Conservation (phyloP, 2,329 filamentous ascomycete genomes). For the Pseudogymnoascus sp. region DNA sequence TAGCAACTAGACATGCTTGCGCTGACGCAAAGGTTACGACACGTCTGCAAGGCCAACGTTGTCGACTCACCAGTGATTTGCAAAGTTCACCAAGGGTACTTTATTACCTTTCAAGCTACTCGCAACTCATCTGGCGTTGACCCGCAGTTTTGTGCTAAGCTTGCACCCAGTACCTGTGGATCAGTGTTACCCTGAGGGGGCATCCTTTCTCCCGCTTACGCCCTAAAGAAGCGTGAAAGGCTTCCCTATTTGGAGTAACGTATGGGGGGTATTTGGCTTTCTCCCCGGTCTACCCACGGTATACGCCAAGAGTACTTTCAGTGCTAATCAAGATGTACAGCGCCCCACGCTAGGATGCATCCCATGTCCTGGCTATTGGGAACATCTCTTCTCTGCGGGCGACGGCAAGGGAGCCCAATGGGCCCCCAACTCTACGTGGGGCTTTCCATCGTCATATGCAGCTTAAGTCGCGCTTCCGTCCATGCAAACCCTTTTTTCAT, state of each 20-base stretch:
- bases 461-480: background rate
- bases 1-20: background rate
- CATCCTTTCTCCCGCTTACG: slow-evolving; percentile 4
- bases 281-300: slow-evolving; percentile 1
- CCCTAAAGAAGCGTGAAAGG: background rate
- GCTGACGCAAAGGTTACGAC: background rate
- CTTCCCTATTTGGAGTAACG: background rate
- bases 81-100: background rate
- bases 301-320: slow-evolving; percentile 1
- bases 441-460: slow-evolving; percentile 4
- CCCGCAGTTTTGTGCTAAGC: background rate
- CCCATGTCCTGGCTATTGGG: slow-evolving; percentile 1
- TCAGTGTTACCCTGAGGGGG: background rate
- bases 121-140: background rate
- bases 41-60: background rate
- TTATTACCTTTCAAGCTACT: slow-evolving; percentile 1
- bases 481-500: background rate
- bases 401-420: background rate
- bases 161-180: background rate
- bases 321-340: background rate
- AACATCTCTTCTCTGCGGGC: background rate
- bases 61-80: background rate
- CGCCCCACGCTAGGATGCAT: background rate
- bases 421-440: background rate
- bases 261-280: background rate